These are phyloP conservation scores for Corniculantispora saksenae DNA, from an alignment of 2,329 filamentous ascomycete genomes.

Conservation along the genomic window DNA sequence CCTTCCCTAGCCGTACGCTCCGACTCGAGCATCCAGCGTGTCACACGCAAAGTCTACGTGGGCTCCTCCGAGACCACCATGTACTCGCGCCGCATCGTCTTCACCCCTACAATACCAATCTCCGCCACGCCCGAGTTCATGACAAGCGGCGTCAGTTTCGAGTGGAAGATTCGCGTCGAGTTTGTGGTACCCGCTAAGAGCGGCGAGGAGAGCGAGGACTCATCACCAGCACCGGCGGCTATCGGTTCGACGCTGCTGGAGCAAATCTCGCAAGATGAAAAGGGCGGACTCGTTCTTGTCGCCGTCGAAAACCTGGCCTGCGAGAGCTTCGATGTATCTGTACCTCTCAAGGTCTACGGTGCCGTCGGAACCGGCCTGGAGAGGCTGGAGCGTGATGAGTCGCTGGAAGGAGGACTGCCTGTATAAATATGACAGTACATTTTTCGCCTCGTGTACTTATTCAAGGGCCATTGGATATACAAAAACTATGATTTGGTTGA, in stretches of 20 bases:
- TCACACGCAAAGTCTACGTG: slow-evolving; percentile 80
- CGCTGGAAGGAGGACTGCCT: slow-evolving; percentile 46
- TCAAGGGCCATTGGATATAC: slow-evolving; percentile 13
- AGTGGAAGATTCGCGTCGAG: slow-evolving; percentile 88
- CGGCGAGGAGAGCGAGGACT: slow-evolving; percentile 26
- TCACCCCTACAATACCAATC: slow-evolving; percentile 80
- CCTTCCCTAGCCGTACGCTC: slow-evolving; percentile 79
- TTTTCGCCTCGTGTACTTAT: not conserved
- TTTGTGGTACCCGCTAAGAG: slow-evolving; percentile 76
- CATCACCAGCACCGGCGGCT: slow-evolving; percentile 24
- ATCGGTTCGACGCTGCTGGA: slow-evolving; percentile 63
- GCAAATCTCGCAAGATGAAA: slow-evolving; percentile 75
- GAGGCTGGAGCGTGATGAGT: slow-evolving; percentile 56
- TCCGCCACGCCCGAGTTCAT: slow-evolving; percentile 87
- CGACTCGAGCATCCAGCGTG: slow-evolving; percentile 80
- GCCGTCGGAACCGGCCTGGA: slow-evolving; percentile 59
- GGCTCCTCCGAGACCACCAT: slow-evolving; percentile 79
- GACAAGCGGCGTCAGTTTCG: slow-evolving; percentile 81
- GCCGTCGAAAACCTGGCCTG: slow-evolving; percentile 77
- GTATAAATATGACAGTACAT: slow-evolving; percentile 31
- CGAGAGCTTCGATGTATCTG: slow-evolving; percentile 87
- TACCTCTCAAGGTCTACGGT: slow-evolving; percentile 80
- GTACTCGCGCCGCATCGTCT: slow-evolving; percentile 76
- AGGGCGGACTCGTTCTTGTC: slow-evolving; percentile 71
- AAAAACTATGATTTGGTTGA: not conserved